Percentiles rank a stretch among this genome's conserved stretches.
phyloP scores from a whole-genome alignment of 768 basidiomycete species.

The Hebeloma cylindrosporum region DNA sequence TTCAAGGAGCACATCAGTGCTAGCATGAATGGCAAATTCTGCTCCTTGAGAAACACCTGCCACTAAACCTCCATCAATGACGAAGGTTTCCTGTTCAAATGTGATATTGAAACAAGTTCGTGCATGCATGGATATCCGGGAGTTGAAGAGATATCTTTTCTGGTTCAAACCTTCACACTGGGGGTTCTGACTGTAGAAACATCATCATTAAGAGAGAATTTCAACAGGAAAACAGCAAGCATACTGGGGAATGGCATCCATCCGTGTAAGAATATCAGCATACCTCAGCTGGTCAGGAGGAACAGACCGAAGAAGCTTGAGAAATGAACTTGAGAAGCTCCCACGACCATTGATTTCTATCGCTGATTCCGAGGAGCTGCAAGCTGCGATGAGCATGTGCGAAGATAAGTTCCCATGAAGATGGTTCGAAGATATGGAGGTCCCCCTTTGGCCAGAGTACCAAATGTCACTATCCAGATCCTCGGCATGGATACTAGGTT shows the following conservation, averaged over 20 bases:
- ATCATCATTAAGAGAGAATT: background rate
- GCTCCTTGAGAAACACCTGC: conserved; percentile 13
- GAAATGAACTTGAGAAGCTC: conserved; percentile 10
- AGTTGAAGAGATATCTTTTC: conserved; percentile 10
- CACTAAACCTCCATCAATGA: conserved; percentile 10
- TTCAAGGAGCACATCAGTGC: background rate
- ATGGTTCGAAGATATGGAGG: background rate
- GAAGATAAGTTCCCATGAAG: conserved; percentile 6
- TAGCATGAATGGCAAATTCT: conserved; percentile 9
- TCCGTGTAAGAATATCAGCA: conserved; percentile 4
- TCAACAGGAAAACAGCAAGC: background rate
- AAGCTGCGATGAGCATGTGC: conserved; percentile 15
- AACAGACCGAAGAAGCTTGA: conserved; percentile 6
- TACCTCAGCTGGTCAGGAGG: conserved; percentile 7
- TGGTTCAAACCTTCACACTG: conserved; percentile 11
- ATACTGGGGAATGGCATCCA: conserved; percentile 9
- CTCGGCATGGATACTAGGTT: background rate
- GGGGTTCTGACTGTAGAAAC: conserved; percentile 11
- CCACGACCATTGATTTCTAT: conserved; percentile 6
- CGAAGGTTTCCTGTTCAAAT: background rate
- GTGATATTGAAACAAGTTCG: conserved; percentile 4
- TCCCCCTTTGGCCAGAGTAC: background rate
- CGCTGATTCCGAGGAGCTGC: conserved; percentile 8
- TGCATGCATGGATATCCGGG: conserved; percentile 1
- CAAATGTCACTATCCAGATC: conserved; percentile 9